These are phyloP conservation scores for Ceriops zippeliana DNA, from an alignment of 345 rosid species.

Conservation along the genomic window DNA sequence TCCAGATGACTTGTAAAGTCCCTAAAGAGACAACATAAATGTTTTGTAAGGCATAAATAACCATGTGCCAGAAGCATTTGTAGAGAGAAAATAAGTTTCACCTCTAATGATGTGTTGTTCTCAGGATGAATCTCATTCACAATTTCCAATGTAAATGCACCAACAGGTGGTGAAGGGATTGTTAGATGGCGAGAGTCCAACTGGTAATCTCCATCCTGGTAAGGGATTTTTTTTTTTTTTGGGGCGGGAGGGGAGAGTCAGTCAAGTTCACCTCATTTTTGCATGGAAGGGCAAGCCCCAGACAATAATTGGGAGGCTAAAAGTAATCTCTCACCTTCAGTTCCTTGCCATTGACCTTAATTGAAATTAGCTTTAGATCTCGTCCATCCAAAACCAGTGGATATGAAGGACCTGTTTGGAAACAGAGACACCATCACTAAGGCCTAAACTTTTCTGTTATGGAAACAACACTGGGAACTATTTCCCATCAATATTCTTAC, in stretches of 20 bases:
- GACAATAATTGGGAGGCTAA: neutral
- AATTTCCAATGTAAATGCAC: conserved; percentile 68
- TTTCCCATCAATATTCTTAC: conserved; percentile 29
- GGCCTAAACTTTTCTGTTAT: neutral
- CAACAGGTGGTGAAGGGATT: conserved; percentile 57
- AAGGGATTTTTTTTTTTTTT: neutral
- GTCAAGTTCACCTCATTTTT: neutral
- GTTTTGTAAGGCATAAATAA: neutral
- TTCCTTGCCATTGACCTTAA: conserved; percentile 61
- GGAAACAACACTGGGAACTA: conserved; percentile 1
- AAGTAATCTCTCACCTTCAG: conserved; percentile 53
- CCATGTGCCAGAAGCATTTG: conserved; percentile 5
- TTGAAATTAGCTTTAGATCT: conserved; percentile 66
- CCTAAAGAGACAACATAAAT: conserved; percentile 36
- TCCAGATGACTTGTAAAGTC: conserved; percentile 92
- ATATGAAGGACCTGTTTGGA: conserved; percentile 53
- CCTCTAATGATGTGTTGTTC: conserved; percentile 90
- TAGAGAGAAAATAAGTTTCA: conserved; percentile 18
- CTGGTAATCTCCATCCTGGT: conserved; percentile 61
- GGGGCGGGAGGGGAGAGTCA: neutral
- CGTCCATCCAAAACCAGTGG: conserved; percentile 83
- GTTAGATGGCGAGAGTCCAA: conserved; percentile 68
- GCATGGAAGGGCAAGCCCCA: neutral
- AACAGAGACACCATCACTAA: neutral
- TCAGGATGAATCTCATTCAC: conserved; percentile 82